Evolutionary conservation across 2,329 filamentous ascomycete genomes (phyloP), one percentile per base, ranked within the genome.

Genomic region (Alternaria viburni): DNA sequence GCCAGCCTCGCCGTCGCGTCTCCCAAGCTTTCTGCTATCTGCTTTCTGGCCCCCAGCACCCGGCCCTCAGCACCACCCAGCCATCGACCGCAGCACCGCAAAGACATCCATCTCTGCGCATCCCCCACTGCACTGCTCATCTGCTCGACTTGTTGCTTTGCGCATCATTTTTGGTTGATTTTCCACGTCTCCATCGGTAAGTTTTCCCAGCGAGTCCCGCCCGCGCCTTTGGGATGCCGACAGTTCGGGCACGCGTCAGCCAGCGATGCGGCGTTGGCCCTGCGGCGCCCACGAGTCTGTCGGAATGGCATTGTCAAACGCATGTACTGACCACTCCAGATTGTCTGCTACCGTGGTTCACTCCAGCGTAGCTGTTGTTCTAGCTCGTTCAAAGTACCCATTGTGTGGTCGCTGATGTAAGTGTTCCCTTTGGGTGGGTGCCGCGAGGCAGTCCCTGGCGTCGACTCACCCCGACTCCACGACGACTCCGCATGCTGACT

Each of bases 311-410:
- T 47, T 46, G 41, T 32, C 45, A 57, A 54, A 43, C 26, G 43
- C 54, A 49, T 57, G 49, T 57, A 47, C 63, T 70, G 51, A 68
- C 61, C 59, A 13, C 41, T 25, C 54, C 62, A 69, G 64, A 44
- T 17, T 62, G 36, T 36, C 26, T 57, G 28, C 30, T 66, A 64
- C 66, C 70, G 65, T 70, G 63, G 69, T 70, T 57, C 54, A 62
- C 57, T 54, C 57, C 26, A 45, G 54, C 8, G 55, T 45, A 62
- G 61, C 65, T 45, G 26, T 61, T 30, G 54, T 65, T 49, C 58
- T 64, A 63, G 59, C 62, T 43, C 32, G 25, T 23, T 32, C 47
- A 50, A 36, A 36, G 54, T 41, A 19, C 56, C 47, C 21, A 43
- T 54, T 49, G 32, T 32, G 43, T 58, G 58, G 54, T 57, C 19